phyloP scores from a whole-genome alignment of 768 basidiomycete genomes.

The Mycena vulgaris region DNA sequence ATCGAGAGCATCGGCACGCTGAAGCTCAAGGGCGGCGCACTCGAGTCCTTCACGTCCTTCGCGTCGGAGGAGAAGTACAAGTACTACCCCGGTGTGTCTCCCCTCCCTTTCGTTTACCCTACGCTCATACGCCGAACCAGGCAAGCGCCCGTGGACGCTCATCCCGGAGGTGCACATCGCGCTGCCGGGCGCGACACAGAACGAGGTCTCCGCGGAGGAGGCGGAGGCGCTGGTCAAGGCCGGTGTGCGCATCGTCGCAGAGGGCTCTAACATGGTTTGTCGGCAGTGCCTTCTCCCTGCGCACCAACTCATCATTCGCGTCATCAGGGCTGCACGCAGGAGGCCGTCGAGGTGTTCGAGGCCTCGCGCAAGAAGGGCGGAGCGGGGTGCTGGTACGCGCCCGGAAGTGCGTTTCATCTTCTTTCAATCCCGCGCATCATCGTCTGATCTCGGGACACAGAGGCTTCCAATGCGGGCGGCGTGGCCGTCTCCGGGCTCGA shows the following conservation, averaged over 20 bases:
- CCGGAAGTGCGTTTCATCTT: conserved; percentile 67
- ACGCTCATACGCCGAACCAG: conserved; percentile 46
- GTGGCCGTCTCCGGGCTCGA: conserved; percentile 85
- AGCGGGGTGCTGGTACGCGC: conserved; percentile 77
- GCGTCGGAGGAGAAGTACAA: conserved; percentile 56
- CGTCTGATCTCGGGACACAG: conserved; percentile 37
- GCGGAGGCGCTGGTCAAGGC: conserved; percentile 79
- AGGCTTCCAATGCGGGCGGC: conserved; percentile 79
- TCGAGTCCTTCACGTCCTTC: conserved; percentile 55
- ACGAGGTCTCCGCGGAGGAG: conserved; percentile 78
- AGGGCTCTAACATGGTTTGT: conserved; percentile 79
- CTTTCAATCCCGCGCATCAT: conserved; percentile 10
- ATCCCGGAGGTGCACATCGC: conserved; percentile 75
- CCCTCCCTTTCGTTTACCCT: conserved; percentile 11
- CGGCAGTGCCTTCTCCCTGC: not conserved
- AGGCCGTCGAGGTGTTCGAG: conserved; percentile 83
- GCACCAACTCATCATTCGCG: not conserved
- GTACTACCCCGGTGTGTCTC: conserved; percentile 61
- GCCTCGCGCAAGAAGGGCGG: conserved; percentile 65
- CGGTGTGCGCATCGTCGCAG: conserved; percentile 79
- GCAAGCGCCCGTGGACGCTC: conserved; percentile 79
- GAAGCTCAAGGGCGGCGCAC: conserved; percentile 68
- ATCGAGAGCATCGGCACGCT: conserved; percentile 66
- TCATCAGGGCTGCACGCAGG: conserved; percentile 72
- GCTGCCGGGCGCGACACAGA: conserved; percentile 81